Evolutionary conservation across 208 protist genomes (phyloP), one percentile per base, ranked within the genome.

Genomic region (Acanthamoeba royreba): DNA sequence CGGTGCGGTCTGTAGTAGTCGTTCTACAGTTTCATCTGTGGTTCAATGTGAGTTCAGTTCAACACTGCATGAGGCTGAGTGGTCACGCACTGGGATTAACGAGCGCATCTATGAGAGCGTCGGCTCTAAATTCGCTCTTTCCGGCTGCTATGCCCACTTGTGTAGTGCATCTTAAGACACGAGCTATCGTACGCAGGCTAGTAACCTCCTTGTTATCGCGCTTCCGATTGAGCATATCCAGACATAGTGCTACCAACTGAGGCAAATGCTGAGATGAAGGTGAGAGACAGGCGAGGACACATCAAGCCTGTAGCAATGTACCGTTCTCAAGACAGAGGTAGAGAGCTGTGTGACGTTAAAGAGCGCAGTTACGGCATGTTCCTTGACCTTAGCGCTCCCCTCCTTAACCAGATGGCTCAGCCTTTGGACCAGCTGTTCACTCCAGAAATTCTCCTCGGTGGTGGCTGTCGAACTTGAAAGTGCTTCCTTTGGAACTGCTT

Each of bases 281-380:
- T 19, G 19, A 55, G 19, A 55, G 49, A 9, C 13, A 55, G 13
- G 49, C 61, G 40, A 2, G 0, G 13, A 4, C 15, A 8, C n/a
- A 79, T n/a, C 63, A 77, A 79, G 35, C 4, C 15, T 35, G 15
- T 0, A 13, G 69, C 38, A 2, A 79, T 3, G 38, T 8, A 83
- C 72, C 72, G 25, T 49, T 43, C 49, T 49, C 2, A 83, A 43
- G 0, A 83, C 40, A 13, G 40, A 52, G 72, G 45, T 28, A 17
- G 72, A 83, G 42, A 83, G 72, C 72, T 83, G 72, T 4, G 72
- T 83, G 72, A 83, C 49, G 72, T 83, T 83, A 43, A 83, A 83
- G 72, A 83, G 72, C 13, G 72, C 72, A 7, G 72, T 83, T 19
- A 83, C 72, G 28, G 72, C 72, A 22, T 83, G 72, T 28, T 83